Evolutionary conservation across 2,329 filamentous ascomycete species (phyloP).

Genomic region (Botryotinia calthae): DNA sequence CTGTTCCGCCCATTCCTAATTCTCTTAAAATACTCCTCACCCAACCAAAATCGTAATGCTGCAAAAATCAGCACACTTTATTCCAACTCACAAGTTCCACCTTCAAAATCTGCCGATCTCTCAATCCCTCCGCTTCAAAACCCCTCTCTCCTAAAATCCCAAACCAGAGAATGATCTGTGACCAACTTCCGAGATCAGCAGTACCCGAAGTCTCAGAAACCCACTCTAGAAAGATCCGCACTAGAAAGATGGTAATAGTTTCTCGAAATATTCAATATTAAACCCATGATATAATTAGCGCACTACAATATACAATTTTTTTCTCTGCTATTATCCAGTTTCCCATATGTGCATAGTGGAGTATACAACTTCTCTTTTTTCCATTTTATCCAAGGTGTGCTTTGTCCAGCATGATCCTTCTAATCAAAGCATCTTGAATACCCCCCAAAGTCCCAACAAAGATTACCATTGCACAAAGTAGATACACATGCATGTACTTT

Average conservation of each 20-base stretch:
- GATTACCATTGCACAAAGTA: background rate
- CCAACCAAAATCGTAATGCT: background rate
- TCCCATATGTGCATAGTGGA: background rate
- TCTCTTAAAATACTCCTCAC: background rate
- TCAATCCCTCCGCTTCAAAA: background rate
- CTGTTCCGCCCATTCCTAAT: background rate
- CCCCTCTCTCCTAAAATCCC: background rate
- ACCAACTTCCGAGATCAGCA: background rate
- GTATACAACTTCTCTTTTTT: background rate
- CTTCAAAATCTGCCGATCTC: background rate
- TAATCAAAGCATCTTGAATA: background rate
- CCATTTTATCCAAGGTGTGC: background rate
- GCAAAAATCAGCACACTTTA: background rate
- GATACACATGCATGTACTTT: background rate
- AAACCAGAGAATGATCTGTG: conserved; percentile 6
- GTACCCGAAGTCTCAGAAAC: background rate
- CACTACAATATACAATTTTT: background rate
- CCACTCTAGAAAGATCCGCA: background rate
- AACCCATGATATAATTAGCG: background rate
- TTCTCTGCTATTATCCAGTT: background rate
- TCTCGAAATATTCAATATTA: background rate
- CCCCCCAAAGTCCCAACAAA: background rate
- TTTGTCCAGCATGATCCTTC: background rate
- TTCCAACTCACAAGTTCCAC: background rate
- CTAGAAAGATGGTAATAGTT: background rate